Evolutionary conservation across 257 asterid species (phyloP).

Genomic region (Fraxinus excelsior): DNA sequence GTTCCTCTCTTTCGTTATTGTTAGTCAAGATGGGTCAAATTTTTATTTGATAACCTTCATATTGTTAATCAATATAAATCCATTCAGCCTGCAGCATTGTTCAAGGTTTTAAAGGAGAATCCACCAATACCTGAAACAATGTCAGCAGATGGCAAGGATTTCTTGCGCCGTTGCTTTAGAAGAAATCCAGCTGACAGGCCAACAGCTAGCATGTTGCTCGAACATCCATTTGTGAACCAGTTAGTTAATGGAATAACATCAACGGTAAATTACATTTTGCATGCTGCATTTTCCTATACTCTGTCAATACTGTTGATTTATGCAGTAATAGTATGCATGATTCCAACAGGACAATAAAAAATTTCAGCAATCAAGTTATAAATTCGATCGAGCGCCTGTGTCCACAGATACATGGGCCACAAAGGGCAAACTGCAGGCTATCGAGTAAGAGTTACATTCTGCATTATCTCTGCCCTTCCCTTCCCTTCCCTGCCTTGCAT

Average conservation of each 20-base stretch:
- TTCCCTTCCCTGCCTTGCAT: background rate
- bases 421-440: constrained; percentile 26
- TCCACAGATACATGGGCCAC: constrained; percentile 33
- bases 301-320: constrained; percentile 3
- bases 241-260: constrained; percentile 33
- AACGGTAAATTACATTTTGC: constrained; percentile 37
- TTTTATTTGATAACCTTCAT: background rate
- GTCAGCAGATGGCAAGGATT: constrained; percentile 82
- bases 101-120: constrained; percentile 72
- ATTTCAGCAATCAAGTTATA: constrained; percentile 28
- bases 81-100: constrained; percentile 79
- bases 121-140: constrained; percentile 81
- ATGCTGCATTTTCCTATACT: background rate
- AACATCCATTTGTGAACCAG: constrained; percentile 64
- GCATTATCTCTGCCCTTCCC: background rate
- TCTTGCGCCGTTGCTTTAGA: constrained; percentile 61
- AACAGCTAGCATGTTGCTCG: constrained; percentile 60
- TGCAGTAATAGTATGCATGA: constrained; percentile 13
- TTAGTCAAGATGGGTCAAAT: background rate
- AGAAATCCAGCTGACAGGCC: constrained; percentile 87
- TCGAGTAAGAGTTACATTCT: constrained; percentile 43
- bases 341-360: constrained; percentile 43
- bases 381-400: constrained; percentile 32
- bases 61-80: background rate
- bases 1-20: background rate